These are phyloP conservation scores for Tephrocybe rancida DNA, from an alignment of 768 basidiomycete genomes.

Conservation along the genomic window DNA sequence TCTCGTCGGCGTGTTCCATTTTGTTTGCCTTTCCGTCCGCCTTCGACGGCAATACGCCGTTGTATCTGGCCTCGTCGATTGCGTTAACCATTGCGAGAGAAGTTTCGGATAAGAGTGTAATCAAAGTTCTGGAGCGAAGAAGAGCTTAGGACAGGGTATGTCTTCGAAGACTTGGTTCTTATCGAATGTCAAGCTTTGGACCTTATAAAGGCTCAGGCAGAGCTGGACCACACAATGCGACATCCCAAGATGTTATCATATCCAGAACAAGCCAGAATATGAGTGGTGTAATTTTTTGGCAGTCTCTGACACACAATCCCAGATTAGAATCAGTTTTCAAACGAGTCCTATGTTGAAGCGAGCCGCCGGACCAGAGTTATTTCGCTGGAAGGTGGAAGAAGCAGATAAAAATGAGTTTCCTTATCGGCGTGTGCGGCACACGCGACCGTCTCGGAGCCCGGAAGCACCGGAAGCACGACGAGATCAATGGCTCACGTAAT, in stretches of 20 bases:
- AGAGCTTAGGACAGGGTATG: not conserved
- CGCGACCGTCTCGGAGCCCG: too few relatives aligned
- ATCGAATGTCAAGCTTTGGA: not conserved
- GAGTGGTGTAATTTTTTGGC: not conserved
- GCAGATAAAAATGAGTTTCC: not conserved
- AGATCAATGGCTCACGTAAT: not conserved
- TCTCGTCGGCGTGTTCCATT: constrained; percentile 6
- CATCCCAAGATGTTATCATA: not conserved
- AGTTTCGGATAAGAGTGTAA: not conserved
- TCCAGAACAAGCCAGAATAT: not conserved
- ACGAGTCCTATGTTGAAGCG: not conserved
- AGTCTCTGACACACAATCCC: not conserved
- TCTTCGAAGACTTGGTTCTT: not conserved
- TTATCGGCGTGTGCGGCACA: not conserved
- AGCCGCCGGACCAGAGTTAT: not conserved
- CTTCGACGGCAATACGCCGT: constrained; percentile 8
- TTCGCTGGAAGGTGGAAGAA: not conserved
- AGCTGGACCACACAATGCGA: not conserved
- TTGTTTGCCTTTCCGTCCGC: constrained; percentile 7
- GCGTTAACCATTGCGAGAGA: not conserved
- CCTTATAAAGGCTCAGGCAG: not conserved
- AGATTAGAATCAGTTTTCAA: not conserved
- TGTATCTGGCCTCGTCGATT: constrained; percentile 4
- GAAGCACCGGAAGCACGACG: too few relatives aligned
- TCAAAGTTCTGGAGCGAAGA: not conserved